Evolutionary conservation across 2,329 filamentous ascomycete species (phyloP), one percentile per base, ranked within the genome.

Genomic region (Pseudopyrenochaeta lycopersici): DNA sequence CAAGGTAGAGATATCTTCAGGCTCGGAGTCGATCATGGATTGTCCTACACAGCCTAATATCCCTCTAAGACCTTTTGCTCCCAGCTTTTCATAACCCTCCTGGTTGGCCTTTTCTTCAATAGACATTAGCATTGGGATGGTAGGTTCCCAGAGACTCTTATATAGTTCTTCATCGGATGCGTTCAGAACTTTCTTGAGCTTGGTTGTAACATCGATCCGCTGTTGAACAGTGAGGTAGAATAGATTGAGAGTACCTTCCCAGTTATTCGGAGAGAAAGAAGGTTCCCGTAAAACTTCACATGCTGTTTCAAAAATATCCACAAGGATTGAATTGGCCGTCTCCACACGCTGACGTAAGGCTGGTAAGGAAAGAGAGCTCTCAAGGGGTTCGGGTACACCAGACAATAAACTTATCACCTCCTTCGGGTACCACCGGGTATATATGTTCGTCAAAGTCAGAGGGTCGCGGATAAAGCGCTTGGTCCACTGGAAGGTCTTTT

Each of bases 401-500:
- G 53, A 52, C 3, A 57, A 47, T 12, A 56, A 17, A 1, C 46
- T 47, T 12, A 33, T 14, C 6, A 39, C 47, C 27, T 57, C 54
- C 1, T 17, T 3, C 10, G 50, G 45, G 44, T 47, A 46, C 5
- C 2, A 20, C 1, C n/a, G 20, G 1, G 18, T 29, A 30, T 52
- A 49, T 2, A 60, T 14, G 27, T 54, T 44, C 6, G 29, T 44
- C 30, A 52, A 18, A 3, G 51, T 50, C 15, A 49, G 23, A 9
- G 72, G 67, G 61, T 79, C 77, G 20, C 70, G 70, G n/a, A 74
- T 61, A 49, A 71, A 79, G 2, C 73, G 66, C 6, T 66, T 71
- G 1, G 70, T 59, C 77, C 77, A 79, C 1, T 66, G 30, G 2
- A 77, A 31, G 1, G 68, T 66, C 5, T 75, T 64, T 17, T 57